A percentile compares a stretch with the other conserved stretches of the same genome.
Conservation (phyloP, 1,284 basidiomycete genomes). For the Malassezia nana region DNA sequence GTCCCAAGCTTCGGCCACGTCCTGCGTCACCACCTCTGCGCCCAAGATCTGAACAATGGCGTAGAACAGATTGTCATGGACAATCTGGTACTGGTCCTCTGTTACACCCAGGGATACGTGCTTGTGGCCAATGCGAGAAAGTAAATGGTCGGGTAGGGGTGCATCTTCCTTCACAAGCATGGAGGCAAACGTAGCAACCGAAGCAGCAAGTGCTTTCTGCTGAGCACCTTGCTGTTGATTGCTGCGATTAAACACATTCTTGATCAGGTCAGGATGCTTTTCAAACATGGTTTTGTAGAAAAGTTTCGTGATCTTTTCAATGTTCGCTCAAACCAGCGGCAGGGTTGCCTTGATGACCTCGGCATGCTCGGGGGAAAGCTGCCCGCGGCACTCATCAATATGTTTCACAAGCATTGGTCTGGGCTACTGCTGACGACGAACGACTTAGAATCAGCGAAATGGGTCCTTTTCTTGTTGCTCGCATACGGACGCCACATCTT, state of each 20-base stretch:
- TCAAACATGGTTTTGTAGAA: conserved; percentile 14
- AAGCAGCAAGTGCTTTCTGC: conserved; percentile 12
- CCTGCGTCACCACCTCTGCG: conserved; percentile 6
- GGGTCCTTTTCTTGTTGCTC: no score
- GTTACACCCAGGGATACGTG: conserved; percentile 10
- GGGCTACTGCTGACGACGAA: no score
- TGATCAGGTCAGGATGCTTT: conserved; percentile 5
- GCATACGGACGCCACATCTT: no score
- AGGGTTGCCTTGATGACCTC: conserved; percentile 13
- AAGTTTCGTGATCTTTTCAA: conserved; percentile 1
- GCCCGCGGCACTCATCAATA: not conserved
- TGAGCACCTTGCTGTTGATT: conserved; percentile 15
- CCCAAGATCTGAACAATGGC: conserved; percentile 13
- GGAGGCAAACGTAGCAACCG: conserved; percentile 8
- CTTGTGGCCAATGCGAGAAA: conserved; percentile 16
- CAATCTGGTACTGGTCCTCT: conserved; percentile 10
- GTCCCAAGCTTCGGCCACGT: conserved; percentile 11
- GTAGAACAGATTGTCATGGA: conserved; percentile 9
- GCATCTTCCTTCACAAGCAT: conserved; percentile 3
- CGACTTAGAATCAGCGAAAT: no score
- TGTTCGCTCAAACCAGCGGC: conserved; percentile 5
- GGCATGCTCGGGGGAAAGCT: conserved; percentile 6
- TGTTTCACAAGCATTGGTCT: not conserved
- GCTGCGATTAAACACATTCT: conserved; percentile 7
- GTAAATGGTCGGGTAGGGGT: not conserved